phyloP scores from a whole-genome alignment of 176 grass and related monocot species.

The Aegilops sharonensis region DNA sequence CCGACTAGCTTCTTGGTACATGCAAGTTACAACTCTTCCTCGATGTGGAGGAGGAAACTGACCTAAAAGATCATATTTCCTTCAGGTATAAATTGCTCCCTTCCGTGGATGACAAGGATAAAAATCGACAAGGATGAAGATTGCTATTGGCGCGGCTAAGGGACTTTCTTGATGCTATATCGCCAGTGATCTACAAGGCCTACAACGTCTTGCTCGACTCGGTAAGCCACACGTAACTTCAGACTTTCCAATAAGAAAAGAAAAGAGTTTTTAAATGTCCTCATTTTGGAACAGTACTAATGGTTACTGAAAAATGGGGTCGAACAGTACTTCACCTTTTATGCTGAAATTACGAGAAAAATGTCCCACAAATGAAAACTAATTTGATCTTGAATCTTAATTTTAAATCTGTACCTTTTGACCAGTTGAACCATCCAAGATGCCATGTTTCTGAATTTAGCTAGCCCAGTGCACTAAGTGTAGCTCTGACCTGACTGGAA shows the following conservation, averaged over 20 bases:
- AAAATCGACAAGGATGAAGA: constrained; percentile 46
- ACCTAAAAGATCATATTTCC: constrained; percentile 9
- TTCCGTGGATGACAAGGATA: constrained; percentile 48
- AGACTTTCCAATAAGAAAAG: not conserved
- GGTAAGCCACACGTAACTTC: constrained; percentile 31
- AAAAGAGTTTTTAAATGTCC: not conserved
- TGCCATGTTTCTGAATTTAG: constrained; percentile 30
- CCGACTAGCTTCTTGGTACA: not conserved
- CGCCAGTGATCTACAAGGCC: constrained; percentile 69
- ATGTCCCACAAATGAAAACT: not conserved
- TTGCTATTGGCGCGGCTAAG: constrained; percentile 46
- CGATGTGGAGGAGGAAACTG: constrained; percentile 38
- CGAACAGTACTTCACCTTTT: not conserved
- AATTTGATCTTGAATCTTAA: not conserved
- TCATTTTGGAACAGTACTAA: not conserved
- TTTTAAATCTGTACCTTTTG: constrained; percentile 17
- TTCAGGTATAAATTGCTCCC: constrained; percentile 39
- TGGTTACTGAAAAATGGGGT: not conserved
- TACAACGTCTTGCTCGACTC: constrained; percentile 67
- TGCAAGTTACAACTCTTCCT: not conserved
- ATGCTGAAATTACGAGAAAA: not conserved
- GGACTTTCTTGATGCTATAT: constrained; percentile 53
- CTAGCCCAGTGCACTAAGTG: too few species aligned
- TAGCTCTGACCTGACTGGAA: constrained; percentile 3
- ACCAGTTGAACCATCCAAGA: constrained; percentile 11